phyloP scores from a whole-genome alignment of 306 rosid genomes.

The Herpetospermum pedunculosum region DNA sequence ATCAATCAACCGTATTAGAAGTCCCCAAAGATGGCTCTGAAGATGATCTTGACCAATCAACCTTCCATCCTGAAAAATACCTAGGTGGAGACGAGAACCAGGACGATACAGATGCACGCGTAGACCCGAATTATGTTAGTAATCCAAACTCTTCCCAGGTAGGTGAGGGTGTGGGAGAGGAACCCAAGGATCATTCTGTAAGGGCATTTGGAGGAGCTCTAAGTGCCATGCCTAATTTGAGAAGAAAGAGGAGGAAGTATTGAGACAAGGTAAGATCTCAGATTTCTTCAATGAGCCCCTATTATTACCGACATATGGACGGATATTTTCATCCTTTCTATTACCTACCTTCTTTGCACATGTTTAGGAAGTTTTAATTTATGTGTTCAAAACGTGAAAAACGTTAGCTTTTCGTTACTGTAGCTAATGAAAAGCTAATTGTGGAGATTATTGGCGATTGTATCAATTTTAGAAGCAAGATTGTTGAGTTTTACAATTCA shows the following conservation, averaged over 20 bases:
- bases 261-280: slow-evolving; percentile 11
- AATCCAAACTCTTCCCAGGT: slow-evolving; percentile 16
- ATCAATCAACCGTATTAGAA: slow-evolving; percentile 2
- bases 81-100: background rate
- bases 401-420: background rate
- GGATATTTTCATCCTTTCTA: background rate
- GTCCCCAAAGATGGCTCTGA: slow-evolving; percentile 2
- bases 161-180: slow-evolving; percentile 15
- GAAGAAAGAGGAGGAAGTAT: slow-evolving; percentile 41
- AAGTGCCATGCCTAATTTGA: slow-evolving; percentile 64
- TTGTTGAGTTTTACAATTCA: background rate
- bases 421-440: background rate
- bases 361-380: background rate
- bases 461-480: background rate
- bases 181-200: slow-evolving; percentile 13
- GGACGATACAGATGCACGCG: background rate
- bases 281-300: background rate
- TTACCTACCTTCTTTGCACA: background rate
- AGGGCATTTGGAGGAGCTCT: slow-evolving; percentile 23
- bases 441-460: background rate
- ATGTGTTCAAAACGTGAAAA: background rate
- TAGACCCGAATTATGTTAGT: background rate
- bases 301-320: too few relatives aligned
- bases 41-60: slow-evolving; percentile 16
- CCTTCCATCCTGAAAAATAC: slow-evolving; percentile 14